Evolutionary conservation across 2,329 filamentous ascomycete species (phyloP).

Genomic region (Triangularia setosa): DNA sequence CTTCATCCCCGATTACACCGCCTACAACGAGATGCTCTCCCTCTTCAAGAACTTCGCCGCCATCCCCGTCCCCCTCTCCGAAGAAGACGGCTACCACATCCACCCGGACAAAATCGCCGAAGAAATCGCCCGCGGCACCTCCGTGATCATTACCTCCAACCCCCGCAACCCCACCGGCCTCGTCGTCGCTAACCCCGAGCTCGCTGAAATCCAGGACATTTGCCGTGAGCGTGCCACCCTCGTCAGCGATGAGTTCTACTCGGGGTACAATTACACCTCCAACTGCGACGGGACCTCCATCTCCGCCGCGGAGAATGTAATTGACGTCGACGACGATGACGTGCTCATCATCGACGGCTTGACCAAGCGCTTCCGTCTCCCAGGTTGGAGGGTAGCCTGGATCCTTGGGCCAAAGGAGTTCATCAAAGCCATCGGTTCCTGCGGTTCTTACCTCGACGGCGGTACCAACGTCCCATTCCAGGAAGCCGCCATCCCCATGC

Average conservation of each 20-base stretch:
- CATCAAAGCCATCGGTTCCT: slow-evolving; percentile 86
- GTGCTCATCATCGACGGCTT: slow-evolving; percentile 93
- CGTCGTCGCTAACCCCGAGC: slow-evolving; percentile 77
- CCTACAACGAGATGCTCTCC: slow-evolving; percentile 96
- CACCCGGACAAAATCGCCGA: slow-evolving; percentile 90
- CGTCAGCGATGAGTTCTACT: slow-evolving; percentile 96
- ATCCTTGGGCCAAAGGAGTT: slow-evolving; percentile 95
- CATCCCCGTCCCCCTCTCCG: slow-evolving; percentile 78
- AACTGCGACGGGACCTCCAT: slow-evolving; percentile 88
- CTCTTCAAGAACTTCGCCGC: slow-evolving; percentile 92
- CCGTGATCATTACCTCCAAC: slow-evolving; percentile 91
- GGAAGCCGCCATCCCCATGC: slow-evolving; percentile 86
- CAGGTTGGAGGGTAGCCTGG: slow-evolving; percentile 96
- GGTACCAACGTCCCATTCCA: slow-evolving; percentile 95
- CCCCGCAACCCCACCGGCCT: slow-evolving; percentile 91
- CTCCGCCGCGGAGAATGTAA: slow-evolving; percentile 82
- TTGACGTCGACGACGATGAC: slow-evolving; percentile 84
- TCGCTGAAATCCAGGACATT: slow-evolving; percentile 88
- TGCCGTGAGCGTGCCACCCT: slow-evolving; percentile 86
- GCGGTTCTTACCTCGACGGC: slow-evolving; percentile 90
- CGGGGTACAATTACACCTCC: slow-evolving; percentile 91
- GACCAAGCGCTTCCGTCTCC: slow-evolving; percentile 93
- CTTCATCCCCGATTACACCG: slow-evolving; percentile 93
- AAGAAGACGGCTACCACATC: slow-evolving; percentile 88
- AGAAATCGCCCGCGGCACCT: slow-evolving; percentile 80